Evolutionary conservation across 1,139 yeast species (phyloP), one percentile per base, ranked within the genome.

Genomic region (Magnusiomyces paraingens): DNA sequence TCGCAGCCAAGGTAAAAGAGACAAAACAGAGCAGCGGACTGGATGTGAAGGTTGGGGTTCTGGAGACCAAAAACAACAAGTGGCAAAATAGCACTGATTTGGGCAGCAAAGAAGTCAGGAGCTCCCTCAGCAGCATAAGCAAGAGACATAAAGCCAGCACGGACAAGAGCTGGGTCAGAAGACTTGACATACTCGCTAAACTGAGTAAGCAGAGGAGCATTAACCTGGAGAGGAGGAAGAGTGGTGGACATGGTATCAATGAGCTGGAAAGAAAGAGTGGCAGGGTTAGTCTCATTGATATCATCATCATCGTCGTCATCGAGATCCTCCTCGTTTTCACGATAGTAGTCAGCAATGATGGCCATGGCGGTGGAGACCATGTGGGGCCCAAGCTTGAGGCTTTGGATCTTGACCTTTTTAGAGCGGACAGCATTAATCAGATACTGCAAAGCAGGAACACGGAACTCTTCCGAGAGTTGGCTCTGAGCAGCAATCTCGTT

Each of bases 101-200:
- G 94, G 53, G 85, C 78, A 51, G 91, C 81, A 64, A 87, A 80
- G 71, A 78, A 91, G 68, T 93, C 99, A 59, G 98, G 98, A 47
- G 98, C 93, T 67, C 99, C 99, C 60, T 86, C 81, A 52, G 88
- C 86, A 52, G 94, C 83, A 55, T 84, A 89, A 62, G 95, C 91
- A 59, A 93, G 76, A 45, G 95, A 80, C 64, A 88, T 76, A 57
- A 90, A 78, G 55, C 86, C 94, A 59, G 96, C 96, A 73, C 96
- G 84, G 75, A 95, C 84, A 72, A 86, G 90, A 61, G 82, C 85
- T 58, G 80, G 79, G 67, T 86, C 82, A 22, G 81, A 61, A 18
- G 95, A 84, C 51, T 75, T 70, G 61, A 87, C 76, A 77, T 86
- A 75, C 51, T 78, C 66, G 51, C 84, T 83, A 61, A 89, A 73